Evolutionary conservation across 2,329 filamentous ascomycete species (phyloP), one percentile per base, ranked within the genome.

Genomic region (Ciborinia camelliae): DNA sequence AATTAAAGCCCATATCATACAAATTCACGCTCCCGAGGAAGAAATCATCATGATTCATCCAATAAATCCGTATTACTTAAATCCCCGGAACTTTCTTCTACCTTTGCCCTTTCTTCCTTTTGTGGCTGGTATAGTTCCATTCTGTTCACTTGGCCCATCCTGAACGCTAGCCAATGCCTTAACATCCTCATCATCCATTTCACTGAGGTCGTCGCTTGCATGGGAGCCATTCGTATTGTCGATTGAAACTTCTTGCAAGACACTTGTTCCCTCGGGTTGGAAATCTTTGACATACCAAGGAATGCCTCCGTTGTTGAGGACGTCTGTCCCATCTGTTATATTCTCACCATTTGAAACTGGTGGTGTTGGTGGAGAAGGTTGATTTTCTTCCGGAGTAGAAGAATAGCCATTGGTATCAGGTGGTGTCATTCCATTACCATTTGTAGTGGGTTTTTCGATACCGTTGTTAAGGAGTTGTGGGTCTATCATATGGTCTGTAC

Each of bases 121-220:
- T 12, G 65, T 65, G 26, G 67, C 51, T 15, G 66, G 59, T 45
- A 54, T 61, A 26, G 45, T 57, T 23, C 65, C 53, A 30, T 50
- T 57, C 30, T 69, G 66, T 28, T 23, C 64, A 45, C 54, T 63
- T 10, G 65, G 69, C 26, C 60, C 65, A 50, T 69, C 61, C 32
- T 77, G 77, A 18, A 79, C 78, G 48, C 69, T 69, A 18, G 92
- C 79, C 41, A 89, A 59, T 30, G 62, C 91, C 72, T 90, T 88
- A 65, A 97, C 81, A 77, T 94, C 91, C 60, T 96, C 92, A 69
- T 97, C 93, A 71, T 96, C 93, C 75, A 97, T 87, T 74, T 97
- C 94, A 64, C 90, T 96, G 28, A 97, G 82, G 71, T 94, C 91
- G 76, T 97, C 93, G 72, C 91, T 96, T 76, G 94, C 87, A 18